Evolutionary conservation across 1,139 yeast genomes (phyloP), one percentile per base, ranked within the genome.

Genomic region (Taphrina wiesneri): DNA sequence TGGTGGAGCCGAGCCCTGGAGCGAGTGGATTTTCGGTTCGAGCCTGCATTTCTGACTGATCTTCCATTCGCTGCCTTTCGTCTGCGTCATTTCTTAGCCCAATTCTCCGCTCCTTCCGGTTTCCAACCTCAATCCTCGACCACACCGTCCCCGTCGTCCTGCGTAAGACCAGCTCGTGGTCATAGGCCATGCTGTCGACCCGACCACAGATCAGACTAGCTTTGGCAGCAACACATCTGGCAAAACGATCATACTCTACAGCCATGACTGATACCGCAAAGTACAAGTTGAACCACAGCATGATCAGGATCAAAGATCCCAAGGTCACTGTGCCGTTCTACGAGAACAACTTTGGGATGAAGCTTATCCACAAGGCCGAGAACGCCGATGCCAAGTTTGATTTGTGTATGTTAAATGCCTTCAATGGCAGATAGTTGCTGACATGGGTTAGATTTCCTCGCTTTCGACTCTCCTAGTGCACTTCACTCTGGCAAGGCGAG

Each of bases 281-380:
- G 25, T 71, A 71, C 67, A 70, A 69, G 65, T 39, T 71, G 52
- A 71, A 71, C 60, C 72, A 71, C 64, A 70, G 73, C 46, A 71
- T 93, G 79, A 77, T 92, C 67, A 85, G 97, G 72, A 84, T 93
- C 72, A 87, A 90, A 74, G 91, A 92, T 74, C 95, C 97, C 32
- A 82, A 84, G 74, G 82, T 79, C 19, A 84, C 96, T 21, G 77
- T 90, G 64, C 83, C 83, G 3, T 92, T 89, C 80, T 93, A 93
- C 77, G 81, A 82, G 69, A 82, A 86, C 68, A 81, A 86, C 72
- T 88, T 92, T 74, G 96, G 96, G 36, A 82, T 93, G 85, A 82
- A 82, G 71, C 78, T 86, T 52, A 73, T 90, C 69, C 79, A 79
- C 47, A 80, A 81, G 66, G 76, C 83, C 71, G 82, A 83, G 56